Percentiles rank a stretch among this genome's conserved stretches.
Evolutionary conservation across 176 grass and related monocot genomes (phyloP).

Genomic region (Cenchrus fungigraminus): DNA sequence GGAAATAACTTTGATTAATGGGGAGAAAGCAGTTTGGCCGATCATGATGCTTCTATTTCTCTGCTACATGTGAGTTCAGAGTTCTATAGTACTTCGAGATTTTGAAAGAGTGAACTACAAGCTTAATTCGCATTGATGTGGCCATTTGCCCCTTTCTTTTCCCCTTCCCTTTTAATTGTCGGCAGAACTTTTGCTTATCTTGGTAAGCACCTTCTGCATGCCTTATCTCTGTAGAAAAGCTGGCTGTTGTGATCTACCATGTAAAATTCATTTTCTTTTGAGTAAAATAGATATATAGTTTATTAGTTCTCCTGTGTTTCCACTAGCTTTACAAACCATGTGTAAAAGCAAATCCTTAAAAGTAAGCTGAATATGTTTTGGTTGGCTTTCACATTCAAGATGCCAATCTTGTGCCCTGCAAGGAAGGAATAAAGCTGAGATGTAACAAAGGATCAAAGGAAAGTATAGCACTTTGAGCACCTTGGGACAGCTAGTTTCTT

Average conservation of each 20-base stretch:
- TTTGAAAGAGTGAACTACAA: slow-evolving; percentile 27
- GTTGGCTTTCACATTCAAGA: slow-evolving; percentile 58
- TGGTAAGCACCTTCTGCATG: slow-evolving; percentile 28
- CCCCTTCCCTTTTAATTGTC: neutral
- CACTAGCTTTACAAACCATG: slow-evolving; percentile 39
- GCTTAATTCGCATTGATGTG: slow-evolving; percentile 7
- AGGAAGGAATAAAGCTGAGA: slow-evolving; percentile 75
- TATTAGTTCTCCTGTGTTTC: neutral
- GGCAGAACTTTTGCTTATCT: slow-evolving; percentile 24
- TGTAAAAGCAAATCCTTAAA: slow-evolving; percentile 55
- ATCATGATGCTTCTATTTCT: neutral
- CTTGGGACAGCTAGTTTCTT: slow-evolving; percentile 70
- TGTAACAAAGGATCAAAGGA: slow-evolving; percentile 56
- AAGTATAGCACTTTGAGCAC: slow-evolving; percentile 68
- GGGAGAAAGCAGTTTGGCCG: neutral
- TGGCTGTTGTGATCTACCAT: slow-evolving; percentile 24
- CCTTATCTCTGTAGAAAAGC: slow-evolving; percentile 31
- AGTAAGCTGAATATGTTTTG: slow-evolving; percentile 45
- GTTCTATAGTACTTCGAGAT: slow-evolving; percentile 6
- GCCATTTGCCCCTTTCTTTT: neutral
- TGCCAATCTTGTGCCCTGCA: slow-evolving; percentile 60
- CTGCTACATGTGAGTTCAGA: slow-evolving; percentile 12
- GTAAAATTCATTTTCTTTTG: slow-evolving; percentile 27
- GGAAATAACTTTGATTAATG: slow-evolving; percentile 9
- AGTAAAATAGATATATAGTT: neutral